Conservation (phyloP, 768 basidiomycete species). For the Russula sp. region DNA sequence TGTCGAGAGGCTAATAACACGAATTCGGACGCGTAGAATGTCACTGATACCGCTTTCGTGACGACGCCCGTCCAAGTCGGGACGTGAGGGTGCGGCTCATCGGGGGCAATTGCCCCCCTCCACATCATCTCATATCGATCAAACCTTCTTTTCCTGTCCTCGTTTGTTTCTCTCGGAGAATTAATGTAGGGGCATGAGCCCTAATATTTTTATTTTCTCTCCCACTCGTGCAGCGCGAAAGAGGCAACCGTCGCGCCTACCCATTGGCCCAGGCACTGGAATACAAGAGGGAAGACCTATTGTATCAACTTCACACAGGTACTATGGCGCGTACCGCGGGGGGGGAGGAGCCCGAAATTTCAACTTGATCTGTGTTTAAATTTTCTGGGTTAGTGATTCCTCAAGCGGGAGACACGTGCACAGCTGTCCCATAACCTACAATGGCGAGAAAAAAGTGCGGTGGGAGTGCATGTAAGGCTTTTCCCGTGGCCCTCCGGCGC, state of each 20-base stretch:
- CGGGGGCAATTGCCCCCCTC: slow-evolving; percentile 9
- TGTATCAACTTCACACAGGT: slow-evolving; percentile 16
- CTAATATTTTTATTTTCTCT: slow-evolving; percentile 4
- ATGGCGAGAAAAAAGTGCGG: background rate
- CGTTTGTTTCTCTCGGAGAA: slow-evolving; percentile 20
- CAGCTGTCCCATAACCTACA: background rate
- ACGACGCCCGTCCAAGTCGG: slow-evolving; percentile 5
- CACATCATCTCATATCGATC: slow-evolving; percentile 25
- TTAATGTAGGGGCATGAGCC: slow-evolving; percentile 12
- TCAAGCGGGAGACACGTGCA: slow-evolving; percentile 24
- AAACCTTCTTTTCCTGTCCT: slow-evolving; percentile 24
- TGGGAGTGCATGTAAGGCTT: background rate
- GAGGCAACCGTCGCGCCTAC: slow-evolving; percentile 12
- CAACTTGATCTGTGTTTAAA: slow-evolving; percentile 11
- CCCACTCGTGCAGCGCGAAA: slow-evolving; percentile 7
- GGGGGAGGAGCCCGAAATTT: slow-evolving; percentile 5
- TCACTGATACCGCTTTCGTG: background rate
- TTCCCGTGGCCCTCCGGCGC: slow-evolving; percentile 15
- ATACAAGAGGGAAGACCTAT: slow-evolving; percentile 2
- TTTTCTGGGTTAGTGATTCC: slow-evolving; percentile 1
- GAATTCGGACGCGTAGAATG: background rate
- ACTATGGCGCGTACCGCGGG: background rate
- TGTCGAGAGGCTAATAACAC: slow-evolving; percentile 7
- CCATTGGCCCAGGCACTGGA: slow-evolving; percentile 17
- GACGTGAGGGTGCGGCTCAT: background rate